These are phyloP conservation scores for Boletellus emodensis DNA, from an alignment of 768 basidiomycete genomes.

Conservation along the genomic window DNA sequence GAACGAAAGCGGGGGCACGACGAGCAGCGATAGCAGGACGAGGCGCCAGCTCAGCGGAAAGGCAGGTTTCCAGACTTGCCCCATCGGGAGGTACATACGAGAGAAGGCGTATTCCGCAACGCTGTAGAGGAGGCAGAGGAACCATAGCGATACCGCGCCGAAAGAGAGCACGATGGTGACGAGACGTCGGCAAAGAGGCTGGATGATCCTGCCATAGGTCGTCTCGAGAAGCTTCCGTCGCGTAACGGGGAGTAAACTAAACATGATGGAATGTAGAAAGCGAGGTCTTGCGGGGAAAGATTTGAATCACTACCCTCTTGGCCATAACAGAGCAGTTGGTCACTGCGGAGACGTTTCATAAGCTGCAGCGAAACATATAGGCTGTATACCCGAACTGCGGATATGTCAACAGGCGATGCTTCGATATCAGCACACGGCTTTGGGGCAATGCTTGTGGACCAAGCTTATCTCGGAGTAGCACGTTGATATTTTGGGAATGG, in stretches of 20 bases:
- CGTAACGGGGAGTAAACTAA: not conserved
- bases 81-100: slow-evolving; percentile 2
- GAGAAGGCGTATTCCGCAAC: slow-evolving; percentile 9
- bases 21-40: slow-evolving; percentile 10
- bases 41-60: slow-evolving; percentile 22
- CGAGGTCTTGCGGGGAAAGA: not conserved
- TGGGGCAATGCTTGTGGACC: no score
- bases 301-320: no score
- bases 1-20: slow-evolving; percentile 9
- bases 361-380: no score
- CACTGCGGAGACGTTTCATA: no score
- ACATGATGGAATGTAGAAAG: slow-evolving; percentile 3
- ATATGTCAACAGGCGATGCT: no score
- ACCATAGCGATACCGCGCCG: not conserved
- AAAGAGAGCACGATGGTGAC: not conserved
- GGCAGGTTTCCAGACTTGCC: slow-evolving; percentile 12
- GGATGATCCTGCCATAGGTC: not conserved
- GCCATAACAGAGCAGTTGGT: no score
- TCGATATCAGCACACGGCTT: no score
- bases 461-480: no score
- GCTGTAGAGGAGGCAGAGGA: slow-evolving; percentile 7
- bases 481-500: no score
- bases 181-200: not conserved
- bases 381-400: no score
- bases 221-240: not conserved